Evolutionary conservation across 345 rosid genomes (phyloP), one percentile per base, ranked within the genome.

Genomic region (Arabidopsis suecica): DNA sequence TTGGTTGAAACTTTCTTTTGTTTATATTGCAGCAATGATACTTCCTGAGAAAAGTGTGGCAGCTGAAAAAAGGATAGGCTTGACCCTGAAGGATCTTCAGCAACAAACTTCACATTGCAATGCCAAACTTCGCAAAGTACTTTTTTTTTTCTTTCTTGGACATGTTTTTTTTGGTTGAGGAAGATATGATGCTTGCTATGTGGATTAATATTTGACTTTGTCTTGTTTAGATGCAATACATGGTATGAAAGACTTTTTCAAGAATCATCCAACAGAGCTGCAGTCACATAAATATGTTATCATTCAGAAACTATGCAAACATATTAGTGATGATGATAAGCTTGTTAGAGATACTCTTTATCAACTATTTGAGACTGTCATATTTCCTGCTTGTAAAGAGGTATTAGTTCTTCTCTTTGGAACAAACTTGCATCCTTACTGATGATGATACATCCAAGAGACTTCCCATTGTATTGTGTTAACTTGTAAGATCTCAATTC

Each of bases 31-130:
- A 95, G 99, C 96, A 0, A 94, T 94, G 76, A 37, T 90, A 69
- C 91, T 94, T 76, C 97, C 96, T 14, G 95, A 91, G 80, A 97
- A 94, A 76, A 94, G 92, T 79, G 82, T 94, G 72, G 97, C 87
- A 9, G 83, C 89, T 0, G 90, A 90, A 48, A 94, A 88, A 82
- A 69, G 78, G 89, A 94, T 87, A 75, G 97, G 97, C n/a, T 80
- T 91, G 85, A 88, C 96, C 71, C 79, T 94, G 78, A 74, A 86
- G 33, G 97, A 92, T 74, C 97, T 94, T 71, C 89, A 91, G 33
- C 84, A 77, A 68, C 97, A 91, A 77, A 84, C 92, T 69, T 84
- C 97, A 3, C 97, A 94, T 84, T 86, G 84, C 83, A 94, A 83
- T 76, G 74, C 88, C n/a, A 91, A 86, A 88, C 88, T 91, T 75